phyloP scores from a whole-genome alignment of 139 green algal genomes.

The Chlorella sp. region DNA sequence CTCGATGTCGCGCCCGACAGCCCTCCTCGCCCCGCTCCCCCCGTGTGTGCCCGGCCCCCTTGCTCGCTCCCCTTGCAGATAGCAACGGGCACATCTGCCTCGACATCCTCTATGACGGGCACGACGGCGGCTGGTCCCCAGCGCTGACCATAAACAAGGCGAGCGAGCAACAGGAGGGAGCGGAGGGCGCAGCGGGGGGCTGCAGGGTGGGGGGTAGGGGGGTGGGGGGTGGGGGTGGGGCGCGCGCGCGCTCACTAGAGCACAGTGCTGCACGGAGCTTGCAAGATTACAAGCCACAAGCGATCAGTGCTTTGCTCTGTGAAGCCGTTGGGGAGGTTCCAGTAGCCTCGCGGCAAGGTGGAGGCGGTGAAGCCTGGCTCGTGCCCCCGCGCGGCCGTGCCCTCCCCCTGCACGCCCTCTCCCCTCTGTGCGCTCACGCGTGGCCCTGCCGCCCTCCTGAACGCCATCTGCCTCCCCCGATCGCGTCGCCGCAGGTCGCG shows the following conservation, averaged over 20 bases:
- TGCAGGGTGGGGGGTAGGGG: not conserved
- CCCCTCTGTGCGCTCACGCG: too few relatives aligned
- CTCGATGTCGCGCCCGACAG: too few relatives aligned
- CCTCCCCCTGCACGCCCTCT: too few relatives aligned
- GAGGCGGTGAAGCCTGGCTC: too few relatives aligned
- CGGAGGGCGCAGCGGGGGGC: not conserved
- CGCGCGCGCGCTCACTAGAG: not conserved
- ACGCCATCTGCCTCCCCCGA: too few relatives aligned
- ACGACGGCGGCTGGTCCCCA: slow-evolving; percentile 84
- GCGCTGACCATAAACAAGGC: slow-evolving; percentile 89
- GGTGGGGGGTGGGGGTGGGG: not conserved
- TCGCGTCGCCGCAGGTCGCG: too few relatives aligned
- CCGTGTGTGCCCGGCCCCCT: too few relatives aligned
- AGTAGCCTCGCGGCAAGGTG: not conserved
- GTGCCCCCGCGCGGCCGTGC: too few relatives aligned
- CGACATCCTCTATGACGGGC: slow-evolving; percentile 86
- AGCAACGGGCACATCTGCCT: slow-evolving; percentile 92
- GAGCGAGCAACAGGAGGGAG: not conserved
- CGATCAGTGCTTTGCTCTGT: not conserved
- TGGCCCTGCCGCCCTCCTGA: too few relatives aligned
- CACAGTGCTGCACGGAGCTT: not conserved
- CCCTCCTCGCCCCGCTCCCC: too few relatives aligned
- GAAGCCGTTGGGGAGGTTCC: not conserved
- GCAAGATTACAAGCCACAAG: not conserved
- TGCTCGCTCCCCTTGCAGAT: too few relatives aligned